phyloP scores from a whole-genome alignment of 192 early-diverging fungal species.

The Funneliformis mosseae region DNA sequence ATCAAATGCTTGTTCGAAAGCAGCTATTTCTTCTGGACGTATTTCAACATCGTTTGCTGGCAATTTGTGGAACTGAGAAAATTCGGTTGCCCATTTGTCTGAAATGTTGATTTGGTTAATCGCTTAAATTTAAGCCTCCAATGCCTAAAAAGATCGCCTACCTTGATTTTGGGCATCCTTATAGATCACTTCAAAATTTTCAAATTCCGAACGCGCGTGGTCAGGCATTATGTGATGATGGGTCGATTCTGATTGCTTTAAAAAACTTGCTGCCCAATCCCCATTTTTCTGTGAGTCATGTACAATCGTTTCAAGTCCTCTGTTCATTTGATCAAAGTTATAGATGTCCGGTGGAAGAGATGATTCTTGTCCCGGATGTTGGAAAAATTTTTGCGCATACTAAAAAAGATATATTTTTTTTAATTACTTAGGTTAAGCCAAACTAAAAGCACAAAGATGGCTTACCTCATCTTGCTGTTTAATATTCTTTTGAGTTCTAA shows the following conservation, averaged over 20 bases:
- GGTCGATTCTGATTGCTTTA: slow-evolving; percentile 39
- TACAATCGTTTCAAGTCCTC: slow-evolving; percentile 65
- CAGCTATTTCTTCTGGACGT: slow-evolving; percentile 55
- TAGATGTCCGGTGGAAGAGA: slow-evolving; percentile 49
- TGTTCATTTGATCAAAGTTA: slow-evolving; percentile 70
- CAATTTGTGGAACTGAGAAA: slow-evolving; percentile 42
- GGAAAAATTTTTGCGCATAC: slow-evolving; percentile 63
- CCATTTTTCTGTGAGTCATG: slow-evolving; percentile 24
- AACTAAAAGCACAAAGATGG: neutral
- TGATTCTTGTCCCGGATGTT: slow-evolving; percentile 28
- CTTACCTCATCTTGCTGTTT: slow-evolving; percentile 3
- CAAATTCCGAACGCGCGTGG: slow-evolving; percentile 36
- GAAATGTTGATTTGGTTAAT: neutral
- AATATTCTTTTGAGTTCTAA: slow-evolving; percentile 14
- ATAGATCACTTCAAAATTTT: slow-evolving; percentile 53
- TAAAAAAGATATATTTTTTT: slow-evolving; percentile 25
- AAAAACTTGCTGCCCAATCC: slow-evolving; percentile 77
- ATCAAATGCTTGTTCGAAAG: slow-evolving; percentile 74
- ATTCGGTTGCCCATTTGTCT: slow-evolving; percentile 53
- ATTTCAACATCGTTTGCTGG: neutral
- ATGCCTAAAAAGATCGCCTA: neutral
- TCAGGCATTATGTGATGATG: slow-evolving; percentile 42
- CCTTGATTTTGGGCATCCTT: slow-evolving; percentile 16
- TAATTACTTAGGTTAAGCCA: neutral
- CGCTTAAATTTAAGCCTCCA: too few species aligned